phyloP scores from a whole-genome alignment of 164 flowering plant species.

The Platanus orientalis region DNA sequence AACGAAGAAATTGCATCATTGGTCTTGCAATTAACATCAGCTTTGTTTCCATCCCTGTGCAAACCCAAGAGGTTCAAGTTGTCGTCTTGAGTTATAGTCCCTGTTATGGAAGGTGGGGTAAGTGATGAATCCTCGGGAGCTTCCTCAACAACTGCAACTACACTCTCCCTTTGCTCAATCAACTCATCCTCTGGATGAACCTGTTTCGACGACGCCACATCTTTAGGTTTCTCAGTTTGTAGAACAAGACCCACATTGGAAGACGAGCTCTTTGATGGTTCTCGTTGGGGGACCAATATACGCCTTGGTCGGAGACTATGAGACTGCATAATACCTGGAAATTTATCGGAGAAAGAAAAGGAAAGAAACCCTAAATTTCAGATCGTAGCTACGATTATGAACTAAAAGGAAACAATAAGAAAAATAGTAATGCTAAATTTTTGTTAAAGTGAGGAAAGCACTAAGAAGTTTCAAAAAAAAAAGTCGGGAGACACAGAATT shows the following conservation, averaged over 20 bases:
- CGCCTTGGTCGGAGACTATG: constrained; percentile 56
- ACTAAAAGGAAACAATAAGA: not conserved
- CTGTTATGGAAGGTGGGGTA: constrained; percentile 44
- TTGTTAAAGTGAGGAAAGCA: not conserved
- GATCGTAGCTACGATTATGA: not conserved
- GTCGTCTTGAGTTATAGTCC: constrained; percentile 29
- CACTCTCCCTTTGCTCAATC: constrained; percentile 17
- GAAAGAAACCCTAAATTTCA: not conserved
- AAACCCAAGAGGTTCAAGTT: constrained; percentile 14
- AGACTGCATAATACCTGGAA: constrained; percentile 49
- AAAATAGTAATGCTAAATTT: too few species aligned
- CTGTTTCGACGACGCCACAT: constrained; percentile 15
- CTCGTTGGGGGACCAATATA: constrained; percentile 42
- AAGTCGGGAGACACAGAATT: not conserved
- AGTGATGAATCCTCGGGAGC: constrained; percentile 45
- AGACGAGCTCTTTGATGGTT: constrained; percentile 19
- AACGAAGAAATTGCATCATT: constrained; percentile 18
- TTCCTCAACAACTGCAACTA: constrained; percentile 21
- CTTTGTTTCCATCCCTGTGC: constrained; percentile 23
- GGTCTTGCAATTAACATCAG: constrained; percentile 14
- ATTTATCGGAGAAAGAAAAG: not conserved
- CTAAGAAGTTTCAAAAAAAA: not conserved
- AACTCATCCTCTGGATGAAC: constrained; percentile 16
- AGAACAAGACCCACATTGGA: constrained; percentile 13
- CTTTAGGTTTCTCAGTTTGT: constrained; percentile 25